phyloP scores from a whole-genome alignment of 805 yeast genomes.

The Lachancea sp. region DNA sequence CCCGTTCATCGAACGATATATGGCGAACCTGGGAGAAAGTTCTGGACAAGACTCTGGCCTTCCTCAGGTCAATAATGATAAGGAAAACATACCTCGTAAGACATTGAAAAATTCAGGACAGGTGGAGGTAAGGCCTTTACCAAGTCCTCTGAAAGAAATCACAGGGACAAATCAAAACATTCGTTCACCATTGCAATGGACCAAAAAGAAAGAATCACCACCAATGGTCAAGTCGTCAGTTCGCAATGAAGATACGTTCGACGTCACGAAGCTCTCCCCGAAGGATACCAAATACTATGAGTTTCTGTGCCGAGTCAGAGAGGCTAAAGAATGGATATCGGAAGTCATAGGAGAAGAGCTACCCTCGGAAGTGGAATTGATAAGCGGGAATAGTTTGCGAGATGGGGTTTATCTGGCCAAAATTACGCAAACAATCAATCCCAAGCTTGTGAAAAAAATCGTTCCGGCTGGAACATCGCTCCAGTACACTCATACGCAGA shows the following conservation, averaged over 20 bases:
- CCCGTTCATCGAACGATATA: constrained; percentile 18
- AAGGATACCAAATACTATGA: constrained; percentile 52
- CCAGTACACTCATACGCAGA: constrained; percentile 88
- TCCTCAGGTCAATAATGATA: neutral
- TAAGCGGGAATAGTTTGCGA: constrained; percentile 53
- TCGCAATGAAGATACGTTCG: neutral
- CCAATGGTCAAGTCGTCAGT: neutral
- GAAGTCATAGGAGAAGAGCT: constrained; percentile 50
- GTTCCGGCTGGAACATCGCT: constrained; percentile 54
- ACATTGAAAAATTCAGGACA: constrained; percentile 4
- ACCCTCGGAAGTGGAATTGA: constrained; percentile 49
- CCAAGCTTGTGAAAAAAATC: constrained; percentile 51
- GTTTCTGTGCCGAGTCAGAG: constrained; percentile 71
- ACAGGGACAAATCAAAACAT: neutral
- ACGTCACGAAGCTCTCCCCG: neutral
- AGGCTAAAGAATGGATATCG: constrained; percentile 80
- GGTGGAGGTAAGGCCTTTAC: neutral
- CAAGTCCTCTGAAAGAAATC: neutral
- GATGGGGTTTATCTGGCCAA: constrained; percentile 86
- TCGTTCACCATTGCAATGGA: neutral
- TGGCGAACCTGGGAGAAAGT: constrained; percentile 18
- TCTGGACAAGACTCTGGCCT: neutral
- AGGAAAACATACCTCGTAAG: constrained; percentile 20
- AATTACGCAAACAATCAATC: constrained; percentile 64
- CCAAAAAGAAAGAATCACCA: too few relatives aligned